These are phyloP conservation scores for Paradendryphiella salina DNA, from an alignment of 2,329 filamentous ascomycete genomes.

Conservation along the genomic window DNA sequence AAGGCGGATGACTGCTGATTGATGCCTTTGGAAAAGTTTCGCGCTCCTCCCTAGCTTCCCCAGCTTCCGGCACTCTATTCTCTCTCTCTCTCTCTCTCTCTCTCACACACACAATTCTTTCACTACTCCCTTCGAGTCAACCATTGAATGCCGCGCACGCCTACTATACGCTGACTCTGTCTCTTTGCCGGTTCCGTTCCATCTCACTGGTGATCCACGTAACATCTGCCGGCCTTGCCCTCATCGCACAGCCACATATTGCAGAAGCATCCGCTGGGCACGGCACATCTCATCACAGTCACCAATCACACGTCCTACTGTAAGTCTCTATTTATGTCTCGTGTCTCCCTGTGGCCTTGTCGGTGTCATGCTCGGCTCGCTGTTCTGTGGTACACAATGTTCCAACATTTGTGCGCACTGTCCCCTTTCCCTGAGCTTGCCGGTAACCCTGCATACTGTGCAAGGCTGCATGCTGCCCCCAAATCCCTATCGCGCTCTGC, in stretches of 20 bases:
- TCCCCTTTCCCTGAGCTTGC: conserved; percentile 4
- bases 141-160: conserved; percentile 13
- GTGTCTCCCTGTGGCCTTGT: conserved; percentile 1
- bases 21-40: conserved; percentile 23
- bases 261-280: conserved; percentile 1
- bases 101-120: neutral
- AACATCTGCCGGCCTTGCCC: conserved; percentile 3
- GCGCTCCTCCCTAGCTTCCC: conserved; percentile 9
- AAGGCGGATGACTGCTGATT: conserved; percentile 27
- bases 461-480: neutral
- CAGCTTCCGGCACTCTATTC: neutral
- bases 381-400: neutral
- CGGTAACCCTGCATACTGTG: conserved; percentile 7
- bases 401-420: conserved; percentile 2
- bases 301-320: conserved; percentile 14
- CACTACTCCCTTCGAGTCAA: neutral
- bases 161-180: conserved; percentile 18
- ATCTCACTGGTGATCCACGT: conserved; percentile 17
- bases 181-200: conserved; percentile 29
- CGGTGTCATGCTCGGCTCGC: neutral
- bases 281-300: conserved; percentile 14
- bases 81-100: neutral
- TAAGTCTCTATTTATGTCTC: conserved; percentile 15
- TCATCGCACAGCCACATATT: conserved; percentile 10
- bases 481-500: neutral